phyloP scores from a whole-genome alignment of 2,329 filamentous ascomycete species.

The Capronia americana region DNA sequence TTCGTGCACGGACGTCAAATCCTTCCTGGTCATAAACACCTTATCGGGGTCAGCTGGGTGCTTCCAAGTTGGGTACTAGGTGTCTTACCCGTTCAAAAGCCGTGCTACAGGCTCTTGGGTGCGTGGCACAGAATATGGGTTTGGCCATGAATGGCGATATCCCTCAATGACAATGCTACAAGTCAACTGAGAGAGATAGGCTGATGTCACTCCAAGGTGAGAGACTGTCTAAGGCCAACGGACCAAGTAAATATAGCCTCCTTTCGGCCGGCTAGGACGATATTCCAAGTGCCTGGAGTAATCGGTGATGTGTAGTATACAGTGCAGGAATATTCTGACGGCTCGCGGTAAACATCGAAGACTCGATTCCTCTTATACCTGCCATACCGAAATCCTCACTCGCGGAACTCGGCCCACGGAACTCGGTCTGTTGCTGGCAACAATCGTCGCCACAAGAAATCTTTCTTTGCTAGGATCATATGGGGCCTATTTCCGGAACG shows the following conservation, averaged over 20 bases:
- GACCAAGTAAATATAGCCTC: conserved; percentile 29
- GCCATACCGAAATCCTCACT: conserved; percentile 10
- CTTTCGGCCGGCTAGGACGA: conserved; percentile 31
- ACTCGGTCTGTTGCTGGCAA: conserved; percentile 15
- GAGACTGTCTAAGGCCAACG: conserved; percentile 33
- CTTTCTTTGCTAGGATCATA: background rate
- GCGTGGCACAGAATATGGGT: conserved; percentile 90
- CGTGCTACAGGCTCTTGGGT: conserved; percentile 93
- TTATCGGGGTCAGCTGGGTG: conserved; percentile 46
- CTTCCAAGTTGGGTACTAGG: conserved; percentile 4
- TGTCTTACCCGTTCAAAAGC: conserved; percentile 83
- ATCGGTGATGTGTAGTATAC: conserved; percentile 4
- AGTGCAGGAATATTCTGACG: conserved; percentile 1
- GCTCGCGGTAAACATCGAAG: background rate
- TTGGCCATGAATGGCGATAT: conserved; percentile 51
- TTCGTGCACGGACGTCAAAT: conserved; percentile 88
- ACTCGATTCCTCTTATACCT: conserved; percentile 2
- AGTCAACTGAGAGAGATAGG: conserved; percentile 28
- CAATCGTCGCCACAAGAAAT: conserved; percentile 10
- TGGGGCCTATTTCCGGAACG: conserved; percentile 16
- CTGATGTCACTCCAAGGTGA: conserved; percentile 14
- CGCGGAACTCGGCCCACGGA: conserved; percentile 16
- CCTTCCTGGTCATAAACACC: conserved; percentile 95
- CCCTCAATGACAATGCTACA: conserved; percentile 35
- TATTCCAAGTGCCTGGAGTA: conserved; percentile 11